Evolutionary conservation across 805 yeast genomes (phyloP).

Genomic region (Debaryomyces prosopidis): DNA sequence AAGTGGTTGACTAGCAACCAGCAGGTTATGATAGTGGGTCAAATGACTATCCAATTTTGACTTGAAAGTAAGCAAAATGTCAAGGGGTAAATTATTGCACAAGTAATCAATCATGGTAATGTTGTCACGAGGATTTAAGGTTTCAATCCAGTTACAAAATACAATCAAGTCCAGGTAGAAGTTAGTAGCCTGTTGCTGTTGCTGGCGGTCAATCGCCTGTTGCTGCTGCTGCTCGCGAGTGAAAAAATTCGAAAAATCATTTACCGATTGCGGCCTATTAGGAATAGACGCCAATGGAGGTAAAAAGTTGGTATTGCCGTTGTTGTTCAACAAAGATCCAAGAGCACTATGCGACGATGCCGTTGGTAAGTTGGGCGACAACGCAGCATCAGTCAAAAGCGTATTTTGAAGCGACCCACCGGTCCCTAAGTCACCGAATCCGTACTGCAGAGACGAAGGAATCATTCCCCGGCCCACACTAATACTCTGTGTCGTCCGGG

Average conservation of each 20-base stretch:
- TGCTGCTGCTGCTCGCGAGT: conserved; percentile 12
- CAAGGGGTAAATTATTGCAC: conserved; percentile 51
- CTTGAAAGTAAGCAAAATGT: conserved; percentile 50
- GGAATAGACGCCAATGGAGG: conserved; percentile 31
- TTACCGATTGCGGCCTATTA: conserved; percentile 43
- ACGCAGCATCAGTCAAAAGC: conserved; percentile 19
- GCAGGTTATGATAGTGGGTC: conserved; percentile 7
- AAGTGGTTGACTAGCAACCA: neutral
- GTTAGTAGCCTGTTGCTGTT: conserved; percentile 19
- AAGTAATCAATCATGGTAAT: conserved; percentile 55
- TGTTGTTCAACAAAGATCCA: conserved; percentile 24
- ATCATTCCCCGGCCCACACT: conserved; percentile 8
- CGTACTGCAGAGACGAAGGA: conserved; percentile 14
- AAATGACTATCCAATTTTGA: conserved; percentile 45
- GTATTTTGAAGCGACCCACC: conserved; percentile 8
- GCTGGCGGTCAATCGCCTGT: conserved; percentile 14
- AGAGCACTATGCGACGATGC: conserved; percentile 19
- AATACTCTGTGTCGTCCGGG: neutral
- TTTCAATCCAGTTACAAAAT: conserved; percentile 51
- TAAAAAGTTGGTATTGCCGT: conserved; percentile 20
- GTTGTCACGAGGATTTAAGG: conserved; percentile 51
- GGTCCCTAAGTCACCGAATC: conserved; percentile 8
- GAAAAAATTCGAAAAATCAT: conserved; percentile 33
- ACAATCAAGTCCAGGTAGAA: conserved; percentile 53
- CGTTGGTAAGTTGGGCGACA: conserved; percentile 17